phyloP scores from a whole-genome alignment of 495 filamentous ascomycete species.

The Glonium stellatum region DNA sequence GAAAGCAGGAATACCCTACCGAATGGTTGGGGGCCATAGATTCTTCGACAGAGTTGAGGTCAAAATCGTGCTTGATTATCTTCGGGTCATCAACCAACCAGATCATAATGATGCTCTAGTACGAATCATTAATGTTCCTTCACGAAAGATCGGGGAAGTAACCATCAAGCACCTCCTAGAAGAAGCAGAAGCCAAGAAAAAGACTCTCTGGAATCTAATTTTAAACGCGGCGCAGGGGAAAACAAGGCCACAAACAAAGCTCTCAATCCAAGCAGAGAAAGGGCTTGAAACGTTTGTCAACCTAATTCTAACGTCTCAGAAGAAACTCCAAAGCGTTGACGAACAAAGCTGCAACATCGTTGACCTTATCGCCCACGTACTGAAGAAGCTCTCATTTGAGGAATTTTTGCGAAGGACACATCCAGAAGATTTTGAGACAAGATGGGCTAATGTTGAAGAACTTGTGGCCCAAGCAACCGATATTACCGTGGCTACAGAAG shows the following conservation, averaged over 20 bases:
- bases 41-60: conserved; percentile 94
- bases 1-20: conserved; percentile 80
- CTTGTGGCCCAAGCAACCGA: conserved; percentile 70
- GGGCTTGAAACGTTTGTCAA: conserved; percentile 54
- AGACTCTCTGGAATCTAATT: conserved; percentile 68
- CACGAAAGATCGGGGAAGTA: conserved; percentile 72
- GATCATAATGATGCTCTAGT: conserved; percentile 82
- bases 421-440: conserved; percentile 62
- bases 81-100: conserved; percentile 78
- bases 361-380: conserved; percentile 65
- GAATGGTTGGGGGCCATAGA: conserved; percentile 84
- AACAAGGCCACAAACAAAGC: conserved; percentile 55
- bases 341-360: conserved; percentile 47
- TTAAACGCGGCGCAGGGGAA: conserved; percentile 64
- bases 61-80: conserved; percentile 81
- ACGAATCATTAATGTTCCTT: conserved; percentile 79
- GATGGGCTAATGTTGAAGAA: conserved; percentile 92
- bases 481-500: conserved; percentile 51
- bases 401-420: conserved; percentile 63
- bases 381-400: conserved; percentile 67
- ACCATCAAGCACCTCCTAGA: conserved; percentile 68
- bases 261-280: conserved; percentile 62
- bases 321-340: conserved; percentile 48
- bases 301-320: conserved; percentile 54
- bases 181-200: conserved; percentile 59